Percentiles rank a stretch among this genome's conserved stretches.
phyloP scores from a whole-genome alignment of 176 grass and related monocot species.

The Phoenix roebelenii region DNA sequence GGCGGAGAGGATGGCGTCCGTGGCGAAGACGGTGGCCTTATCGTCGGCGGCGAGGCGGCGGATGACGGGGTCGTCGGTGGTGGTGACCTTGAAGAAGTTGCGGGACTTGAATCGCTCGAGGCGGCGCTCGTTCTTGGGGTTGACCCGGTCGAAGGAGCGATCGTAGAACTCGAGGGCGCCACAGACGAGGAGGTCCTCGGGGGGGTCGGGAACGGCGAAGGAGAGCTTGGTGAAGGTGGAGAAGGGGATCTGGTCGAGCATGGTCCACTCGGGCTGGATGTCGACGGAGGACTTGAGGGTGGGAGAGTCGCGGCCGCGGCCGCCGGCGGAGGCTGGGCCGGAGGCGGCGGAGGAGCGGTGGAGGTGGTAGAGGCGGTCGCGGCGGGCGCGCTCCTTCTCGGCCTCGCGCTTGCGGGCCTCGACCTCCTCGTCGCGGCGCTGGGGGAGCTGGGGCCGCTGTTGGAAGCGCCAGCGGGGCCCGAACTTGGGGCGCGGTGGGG shows the following conservation, averaged over 20 bases:
- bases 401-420: constrained; percentile 11
- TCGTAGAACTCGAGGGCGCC: constrained; percentile 10
- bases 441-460: constrained; percentile 7
- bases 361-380: constrained; percentile 7
- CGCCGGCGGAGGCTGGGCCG: background rate
- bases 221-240: constrained; percentile 14
- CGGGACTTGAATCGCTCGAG: constrained; percentile 9
- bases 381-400: constrained; percentile 12
- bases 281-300: constrained; percentile 4
- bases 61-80: constrained; percentile 9
- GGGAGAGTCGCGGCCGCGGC: background rate
- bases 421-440: constrained; percentile 9
- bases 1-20: constrained; percentile 5
- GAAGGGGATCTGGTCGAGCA: constrained; percentile 11
- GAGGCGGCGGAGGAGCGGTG: background rate
- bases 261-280: constrained; percentile 12
- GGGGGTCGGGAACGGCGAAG: constrained; percentile 3
- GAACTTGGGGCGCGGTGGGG: constrained; percentile 2
- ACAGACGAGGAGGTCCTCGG: constrained; percentile 10
- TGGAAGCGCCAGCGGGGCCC: constrained; percentile 12
- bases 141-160: constrained; percentile 7
- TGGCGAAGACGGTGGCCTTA: constrained; percentile 9
- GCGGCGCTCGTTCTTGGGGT: constrained; percentile 14
- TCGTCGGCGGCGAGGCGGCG: constrained; percentile 9
- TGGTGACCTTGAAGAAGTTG: constrained; percentile 14